phyloP scores from a whole-genome alignment of 1,139 yeast species.

The Geotrichum reessii region DNA sequence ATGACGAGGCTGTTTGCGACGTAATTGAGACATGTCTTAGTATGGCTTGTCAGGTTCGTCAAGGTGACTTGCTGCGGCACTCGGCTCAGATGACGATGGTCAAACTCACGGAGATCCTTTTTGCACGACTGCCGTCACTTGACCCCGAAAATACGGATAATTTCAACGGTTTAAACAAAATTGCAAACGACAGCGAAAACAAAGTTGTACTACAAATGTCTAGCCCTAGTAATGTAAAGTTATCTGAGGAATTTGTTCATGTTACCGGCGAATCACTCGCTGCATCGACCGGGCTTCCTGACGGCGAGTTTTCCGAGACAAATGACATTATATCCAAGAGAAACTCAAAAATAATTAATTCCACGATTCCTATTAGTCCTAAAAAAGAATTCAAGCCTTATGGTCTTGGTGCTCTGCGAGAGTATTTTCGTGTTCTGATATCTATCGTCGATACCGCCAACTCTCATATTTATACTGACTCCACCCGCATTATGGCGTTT shows the following conservation, averaged over 20 bases:
- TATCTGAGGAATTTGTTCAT: background rate
- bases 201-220: conserved; percentile 7
- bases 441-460: conserved; percentile 80
- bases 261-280: background rate
- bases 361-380: background rate
- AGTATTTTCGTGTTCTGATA: conserved; percentile 66
- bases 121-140: conserved; percentile 52
- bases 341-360: background rate
- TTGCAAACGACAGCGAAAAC: background rate
- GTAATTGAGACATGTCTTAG: conserved; percentile 87
- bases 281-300: background rate
- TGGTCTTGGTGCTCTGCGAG: conserved; percentile 61
- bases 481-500: conserved; percentile 78
- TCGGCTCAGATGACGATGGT: conserved; percentile 86
- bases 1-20: conserved; percentile 81
- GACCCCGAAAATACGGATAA: conserved; percentile 43
- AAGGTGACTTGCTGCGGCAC: conserved; percentile 81
- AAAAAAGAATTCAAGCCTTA: conserved; percentile 41
- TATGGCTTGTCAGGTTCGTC: conserved; percentile 84
- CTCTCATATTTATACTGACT: conserved; percentile 78
- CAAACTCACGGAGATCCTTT: conserved; percentile 55
- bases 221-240: conserved; percentile 2
- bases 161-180: conserved; percentile 2
- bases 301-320: background rate
- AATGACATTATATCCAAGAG: background rate